Evolutionary conservation across 192 early-diverging fungal genomes (phyloP).

Genomic region (Lunasporangiospora selenospora): DNA sequence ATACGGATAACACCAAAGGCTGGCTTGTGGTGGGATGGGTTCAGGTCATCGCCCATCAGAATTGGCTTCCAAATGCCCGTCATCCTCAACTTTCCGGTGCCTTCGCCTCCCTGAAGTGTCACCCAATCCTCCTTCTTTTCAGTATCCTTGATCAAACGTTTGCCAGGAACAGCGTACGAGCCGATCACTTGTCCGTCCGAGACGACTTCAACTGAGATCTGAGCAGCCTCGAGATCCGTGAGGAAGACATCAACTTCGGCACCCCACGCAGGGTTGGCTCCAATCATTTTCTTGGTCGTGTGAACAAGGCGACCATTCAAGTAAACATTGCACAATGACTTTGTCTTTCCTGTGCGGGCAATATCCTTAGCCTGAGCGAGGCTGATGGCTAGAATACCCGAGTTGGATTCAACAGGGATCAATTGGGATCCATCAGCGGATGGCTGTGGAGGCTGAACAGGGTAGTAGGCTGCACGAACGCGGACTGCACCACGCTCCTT

Average conservation of each 20-base stretch:
- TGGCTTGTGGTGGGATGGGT: constrained; percentile 53
- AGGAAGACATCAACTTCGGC: constrained; percentile 73
- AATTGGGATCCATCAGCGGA: constrained; percentile 27
- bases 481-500: constrained; percentile 41
- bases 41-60: constrained; percentile 70
- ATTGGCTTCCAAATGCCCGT: constrained; percentile 77
- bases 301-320: constrained; percentile 58
- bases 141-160: constrained; percentile 29
- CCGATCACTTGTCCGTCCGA: constrained; percentile 53
- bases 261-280: constrained; percentile 87
- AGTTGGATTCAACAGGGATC: constrained; percentile 49
- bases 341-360: constrained; percentile 47
- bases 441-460: constrained; percentile 15
- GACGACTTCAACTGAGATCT: constrained; percentile 67
- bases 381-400: constrained; percentile 73
- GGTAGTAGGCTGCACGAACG: constrained; percentile 37
- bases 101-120: constrained; percentile 39
- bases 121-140: constrained; percentile 54
- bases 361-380: constrained; percentile 75
- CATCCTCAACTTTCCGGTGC: constrained; percentile 50
- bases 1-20: constrained; percentile 85
- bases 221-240: constrained; percentile 66
- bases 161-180: constrained; percentile 15
- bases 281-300: constrained; percentile 70
- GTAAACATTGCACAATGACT: constrained; percentile 62